phyloP scores from a whole-genome alignment of 73 alveolate genomes.

The Tetrahymena elliotti region DNA sequence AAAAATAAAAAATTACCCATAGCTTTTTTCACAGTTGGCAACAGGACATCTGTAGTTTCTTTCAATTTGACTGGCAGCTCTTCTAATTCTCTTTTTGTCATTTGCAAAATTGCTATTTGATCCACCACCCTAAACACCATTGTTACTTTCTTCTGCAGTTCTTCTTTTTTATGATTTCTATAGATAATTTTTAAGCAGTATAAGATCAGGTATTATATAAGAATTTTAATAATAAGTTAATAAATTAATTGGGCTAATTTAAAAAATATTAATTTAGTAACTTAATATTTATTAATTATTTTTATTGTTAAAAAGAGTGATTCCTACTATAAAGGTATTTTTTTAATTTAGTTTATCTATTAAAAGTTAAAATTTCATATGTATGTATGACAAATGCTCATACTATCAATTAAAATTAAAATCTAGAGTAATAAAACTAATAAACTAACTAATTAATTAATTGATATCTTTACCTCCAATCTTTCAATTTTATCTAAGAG shows the following conservation, averaged over 20 bases:
- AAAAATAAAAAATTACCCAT: slow-evolving; percentile 1
- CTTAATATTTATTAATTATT: neutral
- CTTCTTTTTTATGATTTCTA: neutral
- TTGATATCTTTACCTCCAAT: slow-evolving; percentile 15
- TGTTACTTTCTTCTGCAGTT: neutral
- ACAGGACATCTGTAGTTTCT: slow-evolving; percentile 41
- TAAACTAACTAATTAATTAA: neutral
- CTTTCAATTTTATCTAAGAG: slow-evolving; percentile 26
- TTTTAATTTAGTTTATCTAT: neutral
- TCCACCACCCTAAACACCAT: neutral
- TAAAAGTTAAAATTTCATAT: too few relatives aligned
- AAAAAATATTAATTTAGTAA: neutral
- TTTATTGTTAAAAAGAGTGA: neutral
- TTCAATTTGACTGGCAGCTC: slow-evolving; percentile 38
- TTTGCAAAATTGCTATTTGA: neutral
- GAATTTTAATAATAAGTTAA: neutral
- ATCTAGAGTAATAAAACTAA: neutral
- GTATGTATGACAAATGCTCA: neutral
- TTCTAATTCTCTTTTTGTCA: neutral
- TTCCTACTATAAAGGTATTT: neutral
- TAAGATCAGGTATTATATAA: neutral
- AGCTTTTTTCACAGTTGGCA: slow-evolving; percentile 31
- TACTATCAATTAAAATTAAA: neutral
- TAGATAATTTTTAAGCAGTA: neutral
- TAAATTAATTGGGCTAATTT: neutral